Conservation (phyloP, 2,329 filamentous ascomycete genomes). For the Kalaharituber pfeilii region DNA sequence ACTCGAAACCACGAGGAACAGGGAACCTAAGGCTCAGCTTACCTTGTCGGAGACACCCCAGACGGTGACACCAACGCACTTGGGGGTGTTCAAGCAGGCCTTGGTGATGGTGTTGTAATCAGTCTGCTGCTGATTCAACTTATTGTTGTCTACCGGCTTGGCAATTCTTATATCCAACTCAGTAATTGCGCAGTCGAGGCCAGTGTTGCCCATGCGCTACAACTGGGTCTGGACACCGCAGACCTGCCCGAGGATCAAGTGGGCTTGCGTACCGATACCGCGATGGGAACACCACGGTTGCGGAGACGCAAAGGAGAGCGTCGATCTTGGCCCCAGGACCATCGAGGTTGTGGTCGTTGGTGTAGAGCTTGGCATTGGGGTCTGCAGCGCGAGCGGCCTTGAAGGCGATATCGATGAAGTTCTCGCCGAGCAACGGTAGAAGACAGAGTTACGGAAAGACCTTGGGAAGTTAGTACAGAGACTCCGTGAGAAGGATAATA, state of each 20-base stretch:
- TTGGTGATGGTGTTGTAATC: slow-evolving; percentile 30
- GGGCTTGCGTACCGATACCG: slow-evolving; percentile 42
- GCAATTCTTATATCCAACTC: slow-evolving; percentile 50
- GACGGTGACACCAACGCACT: slow-evolving; percentile 49
- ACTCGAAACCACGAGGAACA: too few species aligned
- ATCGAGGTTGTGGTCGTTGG: slow-evolving; percentile 59
- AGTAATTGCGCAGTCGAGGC: slow-evolving; percentile 40
- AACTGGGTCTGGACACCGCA: slow-evolving; percentile 31
- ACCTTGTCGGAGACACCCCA: slow-evolving; percentile 28
- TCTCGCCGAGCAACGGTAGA: slow-evolving; percentile 50
- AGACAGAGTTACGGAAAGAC: slow-evolving; percentile 42
- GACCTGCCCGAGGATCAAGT: slow-evolving; percentile 34
- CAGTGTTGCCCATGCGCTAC: slow-evolving; percentile 36
- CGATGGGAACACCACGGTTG: slow-evolving; percentile 49
- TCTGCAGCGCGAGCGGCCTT: slow-evolving; percentile 49
- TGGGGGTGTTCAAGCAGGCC: slow-evolving; percentile 40
- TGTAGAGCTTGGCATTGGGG: slow-evolving; percentile 51
- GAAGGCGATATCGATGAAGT: slow-evolving; percentile 54
- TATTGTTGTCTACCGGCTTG: slow-evolving; percentile 29
- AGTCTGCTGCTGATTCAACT: slow-evolving; percentile 21
- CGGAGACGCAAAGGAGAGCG: slow-evolving; percentile 36
- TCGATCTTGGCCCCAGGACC: slow-evolving; percentile 40
- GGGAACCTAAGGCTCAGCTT: too few species aligned
- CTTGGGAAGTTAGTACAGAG: neutral
- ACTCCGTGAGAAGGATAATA: too few species aligned